Evolutionary conservation across 164 flowering plant species (phyloP).

Genomic region (Sextonia rubra): DNA sequence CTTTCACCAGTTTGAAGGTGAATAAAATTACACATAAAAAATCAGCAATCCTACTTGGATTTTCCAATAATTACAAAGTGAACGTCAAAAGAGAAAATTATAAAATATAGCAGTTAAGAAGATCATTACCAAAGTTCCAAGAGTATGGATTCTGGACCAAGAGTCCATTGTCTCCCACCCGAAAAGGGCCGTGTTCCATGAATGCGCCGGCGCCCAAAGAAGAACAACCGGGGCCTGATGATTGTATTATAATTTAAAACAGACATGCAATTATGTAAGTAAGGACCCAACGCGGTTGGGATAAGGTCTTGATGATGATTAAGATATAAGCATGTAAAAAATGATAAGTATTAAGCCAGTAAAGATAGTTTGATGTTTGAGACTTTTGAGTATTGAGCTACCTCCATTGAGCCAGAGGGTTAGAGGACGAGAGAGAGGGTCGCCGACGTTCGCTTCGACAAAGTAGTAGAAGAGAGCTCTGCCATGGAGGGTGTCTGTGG

Average conservation of each 20-base stretch:
- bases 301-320: neutral
- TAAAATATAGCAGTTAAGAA: neutral
- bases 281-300: neutral
- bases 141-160: slow-evolving; percentile 33
- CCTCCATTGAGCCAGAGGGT: slow-evolving; percentile 51
- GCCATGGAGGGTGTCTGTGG: slow-evolving; percentile 30
- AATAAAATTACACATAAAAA: neutral
- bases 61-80: neutral
- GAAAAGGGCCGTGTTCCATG: slow-evolving; percentile 47
- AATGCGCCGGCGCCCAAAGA: slow-evolving; percentile 50
- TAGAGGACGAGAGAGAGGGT: slow-evolving; percentile 33
- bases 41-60: neutral
- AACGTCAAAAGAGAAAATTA: neutral
- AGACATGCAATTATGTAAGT: neutral
- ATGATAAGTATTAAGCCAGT: neutral
- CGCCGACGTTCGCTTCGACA: slow-evolving; percentile 29
- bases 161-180: slow-evolving; percentile 24
- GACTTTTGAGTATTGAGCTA: neutral
- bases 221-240: slow-evolving; percentile 47
- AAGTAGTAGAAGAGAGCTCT: slow-evolving; percentile 45
- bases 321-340: neutral
- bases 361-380: neutral
- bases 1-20: slow-evolving; percentile 11
- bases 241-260: neutral
- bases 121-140: slow-evolving; percentile 37